Conservation (phyloP, 495 filamentous ascomycete species). For the Staphylotrichum tortipilum region DNA sequence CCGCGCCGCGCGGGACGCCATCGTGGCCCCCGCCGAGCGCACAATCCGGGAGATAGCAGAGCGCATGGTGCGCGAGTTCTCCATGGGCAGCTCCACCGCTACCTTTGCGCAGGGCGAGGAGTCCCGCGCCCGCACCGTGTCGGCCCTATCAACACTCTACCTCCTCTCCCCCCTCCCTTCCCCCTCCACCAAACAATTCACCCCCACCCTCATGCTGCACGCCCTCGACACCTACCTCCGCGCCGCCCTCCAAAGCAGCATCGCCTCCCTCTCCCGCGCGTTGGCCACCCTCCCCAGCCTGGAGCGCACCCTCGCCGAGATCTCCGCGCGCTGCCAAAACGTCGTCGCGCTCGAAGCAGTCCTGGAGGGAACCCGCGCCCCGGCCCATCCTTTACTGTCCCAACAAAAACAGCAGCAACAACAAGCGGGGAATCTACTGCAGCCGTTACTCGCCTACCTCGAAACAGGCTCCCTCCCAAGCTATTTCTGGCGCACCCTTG, state of each 20-base stretch:
- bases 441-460: slow-evolving; percentile 63
- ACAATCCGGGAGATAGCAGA: slow-evolving; percentile 60
- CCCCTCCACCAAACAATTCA: too few species aligned
- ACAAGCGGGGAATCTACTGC: slow-evolving; percentile 51
- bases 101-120: slow-evolving; percentile 79
- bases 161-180: slow-evolving; percentile 59
- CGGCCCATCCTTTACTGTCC: slow-evolving; percentile 56
- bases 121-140: slow-evolving; percentile 59
- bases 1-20: slow-evolving; percentile 53
- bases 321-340: slow-evolving; percentile 79
- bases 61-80: slow-evolving; percentile 76
- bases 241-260: slow-evolving; percentile 60
- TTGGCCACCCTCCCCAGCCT: slow-evolving; percentile 74
- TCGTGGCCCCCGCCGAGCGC: slow-evolving; percentile 62
- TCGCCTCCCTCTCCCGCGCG: slow-evolving; percentile 60
- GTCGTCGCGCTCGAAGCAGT: slow-evolving; percentile 78
- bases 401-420: slow-evolving; percentile 18
- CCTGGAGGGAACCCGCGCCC: slow-evolving; percentile 57
- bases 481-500: slow-evolving; percentile 85
- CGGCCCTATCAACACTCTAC: slow-evolving; percentile 70
- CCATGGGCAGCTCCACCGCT: slow-evolving; percentile 56
- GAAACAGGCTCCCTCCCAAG: slow-evolving; percentile 82
- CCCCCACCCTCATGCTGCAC: slow-evolving; percentile 63
- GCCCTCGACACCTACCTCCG: slow-evolving; percentile 75
- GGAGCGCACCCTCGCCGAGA: slow-evolving; percentile 72